Base-by-base conservation (phyloP, 2,329 filamentous ascomycete species). In the Phialophora expanda region DNA sequence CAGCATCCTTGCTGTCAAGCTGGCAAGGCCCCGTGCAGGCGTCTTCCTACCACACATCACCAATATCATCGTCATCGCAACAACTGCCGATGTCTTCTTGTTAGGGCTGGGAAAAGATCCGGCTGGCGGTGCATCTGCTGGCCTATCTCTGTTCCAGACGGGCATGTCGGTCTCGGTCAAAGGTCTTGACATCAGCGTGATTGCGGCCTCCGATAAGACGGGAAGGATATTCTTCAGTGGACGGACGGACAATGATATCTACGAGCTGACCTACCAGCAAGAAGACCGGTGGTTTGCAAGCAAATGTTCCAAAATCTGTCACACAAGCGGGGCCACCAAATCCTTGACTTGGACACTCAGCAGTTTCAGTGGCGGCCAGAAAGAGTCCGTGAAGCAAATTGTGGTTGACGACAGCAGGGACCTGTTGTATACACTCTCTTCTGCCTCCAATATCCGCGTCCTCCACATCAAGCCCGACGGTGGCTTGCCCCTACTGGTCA, bases 221-320 rank as follows among this genome's bases (percentile, higher is more conserved):
- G 96, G 96, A 8, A 90, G 95, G 67, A 95, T 99, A 70, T 99
- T 99, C 82, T 97, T 97, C 74, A 89, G 90, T 50, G 92, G 93
- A 44, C 86, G 85, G 58, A 85, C 84, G 58, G 91, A 94, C 70
- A 92, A 92, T 69, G 93, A 98, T 73, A 87, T 99, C 56, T 92
- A 95, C 76, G 95, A 99, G 78, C 86, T 99, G 61, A 93, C 90
- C 72, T 99, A 99, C 76, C 94, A 98, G 78, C 93, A 97, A 74
- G 93, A 98, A 77, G 95, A 99, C 79, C 90, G 91, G 73, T 99
- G 95, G 95, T 99, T 99, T 76, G 90, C 91, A 61, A 93, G 89
- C 77, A 87, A 90, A 70, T 96, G 92, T 76, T 89, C 90, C 66
- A 97, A 93, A 79, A 88, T 94, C 69, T 96, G 96, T 75, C 95